Base-by-base conservation (phyloP, 2,329 filamentous ascomycete genomes). In the Annulohypoxylon truncatum region DNA sequence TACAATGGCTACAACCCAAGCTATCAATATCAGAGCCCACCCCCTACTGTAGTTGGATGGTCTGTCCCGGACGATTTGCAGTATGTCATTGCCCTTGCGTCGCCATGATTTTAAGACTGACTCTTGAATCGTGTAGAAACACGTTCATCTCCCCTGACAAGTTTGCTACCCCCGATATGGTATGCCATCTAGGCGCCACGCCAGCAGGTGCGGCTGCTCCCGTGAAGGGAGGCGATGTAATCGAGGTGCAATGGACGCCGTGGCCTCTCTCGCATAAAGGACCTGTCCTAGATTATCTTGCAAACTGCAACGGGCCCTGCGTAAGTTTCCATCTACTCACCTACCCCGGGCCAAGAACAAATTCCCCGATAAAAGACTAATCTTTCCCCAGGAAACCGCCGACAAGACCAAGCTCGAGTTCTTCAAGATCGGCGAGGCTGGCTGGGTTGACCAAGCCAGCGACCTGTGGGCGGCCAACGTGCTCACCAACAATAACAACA, bases 401-500 rank as follows among this genome's bases (percentile, higher is more conserved):
- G 67, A 71, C 50, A 70, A 72, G 64, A 66, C 66, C n/a, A 58
- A 66, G 52, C 66, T 69, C 44, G 50, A 65, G 44, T 70, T 71
- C 52, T 71, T 71, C 65, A 66, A 68, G 52, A 71, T 69, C 35
- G 62, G 53, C 28, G 70, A 74, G 61, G 44, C 64, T 13, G 67
- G 61, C 7, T 68, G 68, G 61, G 26, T 71, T 15, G 64, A 72
- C 38, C 31, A 61, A 18, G 70, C 69, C 13, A 67, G 60, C 33
- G 60, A 65, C 33, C 46, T 69, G 10, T 71, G 71, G 70, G 68
- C 64, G 15, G 62, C 68, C 8, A 67, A 68, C 52, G 50, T 69
- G 31, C 64, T 73, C 65, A 82, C 84, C 67, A 74, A 78, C 48
- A 83, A 84, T 72, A 85, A 84, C 74, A 82, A 83, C 76, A 82